phyloP scores from a whole-genome alignment of 1,139 yeast species.

The Pichia terricola region DNA sequence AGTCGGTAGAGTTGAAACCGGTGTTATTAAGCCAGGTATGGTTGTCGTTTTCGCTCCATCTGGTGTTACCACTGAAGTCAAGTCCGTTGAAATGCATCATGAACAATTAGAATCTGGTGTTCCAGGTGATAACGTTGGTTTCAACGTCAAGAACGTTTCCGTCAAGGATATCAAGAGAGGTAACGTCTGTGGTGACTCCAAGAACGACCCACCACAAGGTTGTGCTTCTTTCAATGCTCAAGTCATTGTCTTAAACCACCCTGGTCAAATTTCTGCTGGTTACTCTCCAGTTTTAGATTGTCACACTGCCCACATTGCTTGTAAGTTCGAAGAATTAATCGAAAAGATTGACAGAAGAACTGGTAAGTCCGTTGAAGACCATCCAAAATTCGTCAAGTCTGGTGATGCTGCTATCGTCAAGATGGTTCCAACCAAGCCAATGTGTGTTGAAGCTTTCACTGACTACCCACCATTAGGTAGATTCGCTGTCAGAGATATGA shows the following conservation, averaged over 20 bases:
- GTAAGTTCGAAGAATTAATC: conserved; percentile 75
- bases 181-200: conserved; percentile 92
- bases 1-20: conserved; percentile 92
- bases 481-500: conserved; percentile 99
- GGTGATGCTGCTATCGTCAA: conserved; percentile 91
- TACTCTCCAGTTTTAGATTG: conserved; percentile 91
- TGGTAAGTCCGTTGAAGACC: conserved; percentile 77
- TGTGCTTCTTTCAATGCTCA: conserved; percentile 81
- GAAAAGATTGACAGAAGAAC: conserved; percentile 93
- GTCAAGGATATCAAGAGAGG: conserved; percentile 93
- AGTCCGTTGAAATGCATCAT: conserved; percentile 93
- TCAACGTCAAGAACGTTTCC: conserved; percentile 92
- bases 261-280: conserved; percentile 90
- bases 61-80: conserved; percentile 88
- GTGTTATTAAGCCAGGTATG: conserved; percentile 88
- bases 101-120: conserved; percentile 76
- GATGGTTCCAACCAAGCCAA: conserved; percentile 92
- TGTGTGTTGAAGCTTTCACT: conserved; percentile 95
- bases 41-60: conserved; percentile 86
- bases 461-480: conserved; percentile 99
- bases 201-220: conserved; percentile 88
- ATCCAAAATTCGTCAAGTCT: conserved; percentile 81
- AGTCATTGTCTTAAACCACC: conserved; percentile 86
- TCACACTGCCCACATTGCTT: conserved; percentile 94
- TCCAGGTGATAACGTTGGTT: conserved; percentile 94